These are phyloP conservation scores for Suillus weaverae DNA, from an alignment of 768 basidiomycete species.

Conservation along the genomic window DNA sequence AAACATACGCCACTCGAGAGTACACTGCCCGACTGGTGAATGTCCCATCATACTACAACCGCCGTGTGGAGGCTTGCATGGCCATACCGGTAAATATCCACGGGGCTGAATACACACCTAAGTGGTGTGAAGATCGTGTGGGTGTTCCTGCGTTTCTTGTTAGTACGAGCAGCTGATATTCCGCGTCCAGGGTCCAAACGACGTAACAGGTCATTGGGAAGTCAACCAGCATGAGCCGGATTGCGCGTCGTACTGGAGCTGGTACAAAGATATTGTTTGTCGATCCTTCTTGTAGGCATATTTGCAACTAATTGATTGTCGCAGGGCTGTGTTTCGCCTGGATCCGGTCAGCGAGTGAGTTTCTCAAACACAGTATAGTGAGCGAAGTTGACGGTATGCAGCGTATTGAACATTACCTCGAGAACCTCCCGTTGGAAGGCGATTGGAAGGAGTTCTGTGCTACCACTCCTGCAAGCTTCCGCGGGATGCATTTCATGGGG, in stretches of 20 bases:
- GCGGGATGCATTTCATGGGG: constrained; percentile 24
- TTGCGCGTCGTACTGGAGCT: constrained; percentile 25
- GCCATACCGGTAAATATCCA: constrained; percentile 25
- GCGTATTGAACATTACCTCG: constrained; percentile 31
- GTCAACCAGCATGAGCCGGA: constrained; percentile 27
- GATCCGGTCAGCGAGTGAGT: constrained; percentile 9
- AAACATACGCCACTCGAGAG: constrained; percentile 26
- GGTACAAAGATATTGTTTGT: constrained; percentile 23
- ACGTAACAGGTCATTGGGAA: constrained; percentile 28
- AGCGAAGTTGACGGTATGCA: constrained; percentile 7
- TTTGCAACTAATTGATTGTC: not conserved
- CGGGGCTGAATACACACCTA: constrained; percentile 17
- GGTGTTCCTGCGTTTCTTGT: not conserved
- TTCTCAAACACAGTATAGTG: not conserved
- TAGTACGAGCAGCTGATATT: not conserved
- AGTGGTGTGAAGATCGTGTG: constrained; percentile 24
- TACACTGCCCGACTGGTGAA: constrained; percentile 33
- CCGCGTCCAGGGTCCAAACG: constrained; percentile 14
- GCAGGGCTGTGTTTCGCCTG: constrained; percentile 5
- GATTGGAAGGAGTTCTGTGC: constrained; percentile 35
- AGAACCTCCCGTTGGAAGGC: constrained; percentile 25
- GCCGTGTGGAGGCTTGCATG: constrained; percentile 24
- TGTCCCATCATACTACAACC: constrained; percentile 23
- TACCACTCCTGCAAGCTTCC: constrained; percentile 31
- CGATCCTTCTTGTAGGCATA: not conserved